Evolutionary conservation across 2,329 filamentous ascomycete species (phyloP), one percentile per base, ranked within the genome.

Genomic region (Camillea tinctor): DNA sequence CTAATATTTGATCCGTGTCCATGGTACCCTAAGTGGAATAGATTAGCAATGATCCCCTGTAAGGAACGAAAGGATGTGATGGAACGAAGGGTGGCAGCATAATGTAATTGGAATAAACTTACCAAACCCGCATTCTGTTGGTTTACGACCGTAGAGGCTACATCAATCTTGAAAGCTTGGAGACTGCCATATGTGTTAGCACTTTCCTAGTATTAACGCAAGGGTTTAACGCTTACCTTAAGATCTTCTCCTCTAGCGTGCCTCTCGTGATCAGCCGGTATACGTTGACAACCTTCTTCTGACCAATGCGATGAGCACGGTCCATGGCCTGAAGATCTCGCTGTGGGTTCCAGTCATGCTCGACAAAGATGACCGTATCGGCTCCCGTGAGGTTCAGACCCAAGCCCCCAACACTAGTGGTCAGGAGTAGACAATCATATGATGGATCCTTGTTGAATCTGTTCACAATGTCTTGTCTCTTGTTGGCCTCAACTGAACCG

Each of bases 231-330:
- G 30, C 69, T 64, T 66, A 73, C 71, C 71, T 96, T 71, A 99
- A 80, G 72, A 99, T 99, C 85, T 99, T 99, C 81, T 99, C 95
- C 76, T 99, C 95, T 54, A 99, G 79, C 1, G 96, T 99, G 64
- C 95, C 95, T 67, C 95, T 86, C 5, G 95, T 99, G 70, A 99
- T 95, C 66, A 99, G 84, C 22, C 95, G 92, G 77, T 99, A 99
- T 17, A 99, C 95, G 72, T 99, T 99, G 68, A 99, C 95, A 44
- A 98, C 95, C 84, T 98, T 99, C 87, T 99, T 99, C 80, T 99
- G 95, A 1, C 95, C 95, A 70, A 99, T 98, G 68, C 95, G 89
- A 81, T 99, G 95, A 8, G 95, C 95, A 61, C 95, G 92, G 73
- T 99, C 95, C 95, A 99, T 99, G 67, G 95, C 95, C 73, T 99